Conservation (phyloP, 177 flowering plant genomes). For the Telopea speciosissima region DNA sequence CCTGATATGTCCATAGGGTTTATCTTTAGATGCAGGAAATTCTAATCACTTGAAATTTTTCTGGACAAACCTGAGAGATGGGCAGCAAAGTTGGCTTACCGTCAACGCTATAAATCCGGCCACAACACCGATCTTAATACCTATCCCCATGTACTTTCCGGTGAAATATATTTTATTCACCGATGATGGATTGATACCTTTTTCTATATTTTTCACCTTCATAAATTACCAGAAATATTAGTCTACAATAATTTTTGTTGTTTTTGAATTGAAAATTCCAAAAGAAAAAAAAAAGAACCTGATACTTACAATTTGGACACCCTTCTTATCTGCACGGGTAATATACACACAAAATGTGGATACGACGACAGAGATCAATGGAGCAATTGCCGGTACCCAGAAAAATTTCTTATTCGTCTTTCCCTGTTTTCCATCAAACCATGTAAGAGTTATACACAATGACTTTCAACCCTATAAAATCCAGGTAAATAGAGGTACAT, state of each 20-base stretch:
- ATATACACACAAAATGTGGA: conserved; percentile 81
- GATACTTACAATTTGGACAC: conserved; percentile 71
- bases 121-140: conserved; percentile 66
- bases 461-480: background rate
- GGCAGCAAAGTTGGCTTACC: conserved; percentile 35
- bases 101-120: conserved; percentile 87
- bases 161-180: conserved; percentile 55
- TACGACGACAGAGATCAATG: conserved; percentile 71
- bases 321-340: conserved; percentile 76
- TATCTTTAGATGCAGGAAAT: background rate
- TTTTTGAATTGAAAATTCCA: background rate
- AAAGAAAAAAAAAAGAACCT: background rate
- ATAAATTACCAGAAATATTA: conserved; percentile 13
- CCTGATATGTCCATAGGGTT: conserved; percentile 38
- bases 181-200: conserved; percentile 79
- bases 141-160: conserved; percentile 54
- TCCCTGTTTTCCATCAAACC: conserved; percentile 42
- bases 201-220: conserved; percentile 64
- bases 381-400: conserved; percentile 93
- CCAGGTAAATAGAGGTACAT: background rate
- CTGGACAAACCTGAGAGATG: background rate
- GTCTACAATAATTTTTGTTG: background rate
- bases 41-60: background rate
- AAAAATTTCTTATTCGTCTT: conserved; percentile 76
- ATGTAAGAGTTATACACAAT: conserved; percentile 9